Evolutionary conservation across 108 stramenopile species (phyloP).

Genomic region (Tribonema minus): DNA sequence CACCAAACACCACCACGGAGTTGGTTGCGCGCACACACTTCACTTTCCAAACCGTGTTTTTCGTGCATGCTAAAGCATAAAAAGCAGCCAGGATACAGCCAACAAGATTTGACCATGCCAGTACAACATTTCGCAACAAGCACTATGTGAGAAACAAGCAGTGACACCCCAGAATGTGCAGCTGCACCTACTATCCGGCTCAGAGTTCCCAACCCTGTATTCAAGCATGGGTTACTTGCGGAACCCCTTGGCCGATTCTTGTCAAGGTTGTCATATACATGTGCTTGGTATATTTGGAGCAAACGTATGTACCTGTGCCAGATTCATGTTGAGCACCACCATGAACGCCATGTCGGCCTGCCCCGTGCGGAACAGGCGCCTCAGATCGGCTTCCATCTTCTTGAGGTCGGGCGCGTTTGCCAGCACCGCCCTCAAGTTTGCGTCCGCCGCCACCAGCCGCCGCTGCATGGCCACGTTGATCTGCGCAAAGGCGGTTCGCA

Average conservation of each 20-base stretch:
- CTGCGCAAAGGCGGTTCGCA: not conserved
- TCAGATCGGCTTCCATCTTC: conserved; percentile 29
- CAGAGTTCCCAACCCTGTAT: not conserved
- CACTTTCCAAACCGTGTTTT: too few relatives aligned
- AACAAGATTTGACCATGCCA: not conserved
- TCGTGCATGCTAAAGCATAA: too few relatives aligned
- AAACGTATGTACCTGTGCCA: conserved; percentile 19
- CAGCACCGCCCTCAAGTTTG: conserved; percentile 16
- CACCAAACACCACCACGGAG: too few relatives aligned
- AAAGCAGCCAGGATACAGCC: not conserved
- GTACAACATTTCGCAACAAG: not conserved
- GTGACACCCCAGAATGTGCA: not conserved
- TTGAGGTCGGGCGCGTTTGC: conserved; percentile 34
- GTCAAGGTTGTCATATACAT: not conserved
- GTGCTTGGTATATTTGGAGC: not conserved
- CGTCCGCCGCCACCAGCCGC: conserved; percentile 27
- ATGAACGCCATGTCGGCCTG: conserved; percentile 46
- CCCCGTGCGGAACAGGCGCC: conserved; percentile 7
- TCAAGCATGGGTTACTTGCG: too few relatives aligned
- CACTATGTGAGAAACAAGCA: not conserved
- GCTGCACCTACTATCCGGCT: not conserved
- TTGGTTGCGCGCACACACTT: too few relatives aligned
- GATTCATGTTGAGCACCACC: conserved; percentile 47
- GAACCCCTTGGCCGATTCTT: too few relatives aligned
- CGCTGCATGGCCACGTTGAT: conserved; percentile 43